phyloP scores from a whole-genome alignment of 177 flowering plant species.

The Vitis hybrid region DNA sequence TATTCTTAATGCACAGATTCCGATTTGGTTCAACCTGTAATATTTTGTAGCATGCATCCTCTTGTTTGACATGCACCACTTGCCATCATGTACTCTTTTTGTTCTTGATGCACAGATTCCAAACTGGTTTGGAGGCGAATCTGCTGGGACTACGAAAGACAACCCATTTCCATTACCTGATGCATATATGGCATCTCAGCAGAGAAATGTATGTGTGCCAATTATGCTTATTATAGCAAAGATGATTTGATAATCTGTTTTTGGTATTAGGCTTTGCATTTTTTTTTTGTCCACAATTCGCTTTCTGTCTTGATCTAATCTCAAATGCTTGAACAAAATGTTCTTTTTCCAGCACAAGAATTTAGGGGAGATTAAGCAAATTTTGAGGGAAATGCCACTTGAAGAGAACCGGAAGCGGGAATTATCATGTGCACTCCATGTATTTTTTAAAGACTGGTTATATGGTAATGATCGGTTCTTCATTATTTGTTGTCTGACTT shows the following conservation, averaged over 20 bases:
- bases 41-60: too few species aligned
- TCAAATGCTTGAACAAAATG: background rate
- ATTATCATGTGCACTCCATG: slow-evolving; percentile 77
- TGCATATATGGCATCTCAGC: slow-evolving; percentile 66
- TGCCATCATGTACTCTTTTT: slow-evolving; percentile 4
- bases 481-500: background rate
- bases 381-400: slow-evolving; percentile 73
- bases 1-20: slow-evolving; percentile 56
- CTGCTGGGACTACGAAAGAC: slow-evolving; percentile 54
- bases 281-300: background rate
- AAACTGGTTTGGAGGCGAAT: slow-evolving; percentile 68
- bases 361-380: slow-evolving; percentile 69
- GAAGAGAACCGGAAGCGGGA: slow-evolving; percentile 84
- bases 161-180: slow-evolving; percentile 93
- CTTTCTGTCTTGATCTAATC: background rate
- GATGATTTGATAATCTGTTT: slow-evolving; percentile 3
- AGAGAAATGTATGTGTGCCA: slow-evolving; percentile 65
- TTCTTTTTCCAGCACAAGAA: slow-evolving; percentile 52
- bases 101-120: slow-evolving; percentile 66
- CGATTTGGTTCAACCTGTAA: slow-evolving; percentile 11
- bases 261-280: background rate
- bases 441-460: slow-evolving; percentile 92
- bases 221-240: slow-evolving; percentile 1
- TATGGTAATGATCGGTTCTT: slow-evolving; percentile 52
- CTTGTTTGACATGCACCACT: too few species aligned